These are phyloP conservation scores for Fusarium verrucosum DNA, from an alignment of 2,329 filamentous ascomycete species.

Conservation along the genomic window DNA sequence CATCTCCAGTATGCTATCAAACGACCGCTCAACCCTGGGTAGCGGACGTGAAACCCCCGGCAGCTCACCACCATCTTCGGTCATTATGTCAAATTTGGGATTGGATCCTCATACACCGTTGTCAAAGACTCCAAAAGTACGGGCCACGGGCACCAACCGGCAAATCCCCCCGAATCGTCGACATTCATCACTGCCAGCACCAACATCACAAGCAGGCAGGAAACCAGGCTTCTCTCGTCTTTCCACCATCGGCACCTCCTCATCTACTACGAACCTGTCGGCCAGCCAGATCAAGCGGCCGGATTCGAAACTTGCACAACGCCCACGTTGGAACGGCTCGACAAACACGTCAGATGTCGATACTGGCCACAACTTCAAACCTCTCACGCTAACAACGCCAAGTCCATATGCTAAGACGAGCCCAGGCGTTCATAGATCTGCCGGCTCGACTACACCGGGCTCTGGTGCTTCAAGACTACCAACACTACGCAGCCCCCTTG, in stretches of 20 bases:
- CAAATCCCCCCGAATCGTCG: conserved; percentile 58
- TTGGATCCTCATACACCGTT: conserved; percentile 59
- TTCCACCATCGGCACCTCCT: conserved; percentile 59
- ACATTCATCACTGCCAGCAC: conserved; percentile 60
- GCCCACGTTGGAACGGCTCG: conserved; percentile 78
- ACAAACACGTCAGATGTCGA: conserved; percentile 71
- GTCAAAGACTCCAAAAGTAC: conserved; percentile 54
- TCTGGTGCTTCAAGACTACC: conserved; percentile 60
- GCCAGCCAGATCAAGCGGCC: conserved; percentile 55
- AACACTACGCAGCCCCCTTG: conserved; percentile 58
- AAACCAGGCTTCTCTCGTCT: conserved; percentile 56
- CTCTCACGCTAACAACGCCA: conserved; percentile 67
- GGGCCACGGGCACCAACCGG: conserved; percentile 59
- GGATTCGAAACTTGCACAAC: conserved; percentile 59
- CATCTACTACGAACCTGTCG: conserved; percentile 57
- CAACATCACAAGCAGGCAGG: conserved; percentile 52
- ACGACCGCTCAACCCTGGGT: conserved; percentile 75
- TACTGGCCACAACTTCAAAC: conserved; percentile 74
- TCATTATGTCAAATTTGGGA: conserved; percentile 67
- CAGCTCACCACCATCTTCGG: conserved; percentile 70
- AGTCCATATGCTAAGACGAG: conserved; percentile 63
- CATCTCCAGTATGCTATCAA: conserved; percentile 89
- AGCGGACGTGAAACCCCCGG: conserved; percentile 77
- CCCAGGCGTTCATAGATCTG: conserved; percentile 53
- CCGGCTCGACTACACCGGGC: conserved; percentile 54